Evolutionary conservation across 2,329 filamentous ascomycete genomes (phyloP).

Genomic region (Pleomassaria siparia): DNA sequence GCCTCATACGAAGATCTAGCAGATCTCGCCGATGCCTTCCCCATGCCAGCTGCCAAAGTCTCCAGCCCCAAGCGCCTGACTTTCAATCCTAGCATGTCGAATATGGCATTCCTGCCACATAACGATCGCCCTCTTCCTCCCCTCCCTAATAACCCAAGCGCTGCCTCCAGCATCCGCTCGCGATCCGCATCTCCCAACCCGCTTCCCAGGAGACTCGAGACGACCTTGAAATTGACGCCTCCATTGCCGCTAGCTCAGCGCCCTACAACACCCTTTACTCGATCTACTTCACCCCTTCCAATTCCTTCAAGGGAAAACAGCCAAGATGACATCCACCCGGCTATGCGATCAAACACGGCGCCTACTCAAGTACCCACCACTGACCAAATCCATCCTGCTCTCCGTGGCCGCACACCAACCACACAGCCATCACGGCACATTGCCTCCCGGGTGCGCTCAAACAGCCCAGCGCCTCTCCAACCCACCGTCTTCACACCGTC

Average conservation of each 20-base stretch:
- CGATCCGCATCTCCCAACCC: conserved; percentile 20
- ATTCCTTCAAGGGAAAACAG: too few relatives aligned
- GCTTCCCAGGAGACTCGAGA: not conserved
- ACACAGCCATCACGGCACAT: conserved; percentile 1
- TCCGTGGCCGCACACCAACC: conserved; percentile 2
- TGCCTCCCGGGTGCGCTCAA: conserved; percentile 1
- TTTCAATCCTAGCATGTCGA: conserved; percentile 6
- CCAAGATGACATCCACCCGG: conserved; percentile 19
- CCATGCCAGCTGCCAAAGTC: conserved; percentile 10
- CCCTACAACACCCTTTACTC: conserved; percentile 8
- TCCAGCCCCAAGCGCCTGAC: conserved; percentile 11
- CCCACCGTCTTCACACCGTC: not conserved
- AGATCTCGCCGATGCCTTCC: conserved; percentile 18
- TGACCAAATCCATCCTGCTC: conserved; percentile 17
- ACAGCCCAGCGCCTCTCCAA: not conserved
- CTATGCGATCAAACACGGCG: conserved; percentile 11
- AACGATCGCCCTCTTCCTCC: conserved; percentile 28
- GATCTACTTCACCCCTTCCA: too few relatives aligned
- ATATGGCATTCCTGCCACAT: conserved; percentile 15
- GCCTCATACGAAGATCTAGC: conserved; percentile 28
- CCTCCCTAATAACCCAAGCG: conserved; percentile 21
- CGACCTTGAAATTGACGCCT: conserved; percentile 1
- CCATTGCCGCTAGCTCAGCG: conserved; percentile 1
- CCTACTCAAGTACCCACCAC: conserved; percentile 6
- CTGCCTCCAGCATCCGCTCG: conserved; percentile 12